phyloP scores from a whole-genome alignment of 1,139 yeast species.

The Yamadazyma epiphylla region DNA sequence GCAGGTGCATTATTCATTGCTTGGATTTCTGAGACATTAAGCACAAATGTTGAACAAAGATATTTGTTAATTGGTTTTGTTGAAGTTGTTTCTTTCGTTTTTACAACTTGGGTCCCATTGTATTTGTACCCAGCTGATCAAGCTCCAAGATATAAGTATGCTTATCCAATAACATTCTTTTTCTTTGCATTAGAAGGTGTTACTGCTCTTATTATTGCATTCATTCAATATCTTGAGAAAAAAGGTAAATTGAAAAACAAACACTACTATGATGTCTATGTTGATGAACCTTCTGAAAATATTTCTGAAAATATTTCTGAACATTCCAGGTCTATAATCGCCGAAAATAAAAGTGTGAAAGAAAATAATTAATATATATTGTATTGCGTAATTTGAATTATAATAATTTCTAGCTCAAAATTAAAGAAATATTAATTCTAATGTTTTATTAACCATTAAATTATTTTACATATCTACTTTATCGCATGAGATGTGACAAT shows the following conservation, averaged over 20 bases:
- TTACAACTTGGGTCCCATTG: slow-evolving; percentile 19
- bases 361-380: too few relatives aligned
- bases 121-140: slow-evolving; percentile 12
- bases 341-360: too few relatives aligned
- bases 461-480: too few relatives aligned
- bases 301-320: too few relatives aligned
- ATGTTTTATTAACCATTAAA: too few relatives aligned
- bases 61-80: slow-evolving; percentile 16
- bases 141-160: slow-evolving; percentile 17
- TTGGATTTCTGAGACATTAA: slow-evolving; percentile 18
- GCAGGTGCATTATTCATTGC: slow-evolving; percentile 18
- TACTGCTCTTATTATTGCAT: slow-evolving; percentile 10
- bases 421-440: too few relatives aligned
- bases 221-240: slow-evolving; percentile 6
- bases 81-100: slow-evolving; percentile 16
- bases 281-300: too few relatives aligned
- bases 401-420: too few relatives aligned
- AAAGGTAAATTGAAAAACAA: slow-evolving; percentile 8
- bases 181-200: slow-evolving; percentile 15
- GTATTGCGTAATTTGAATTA: too few relatives aligned
- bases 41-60: slow-evolving; percentile 16
- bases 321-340: slow-evolving; percentile 1
- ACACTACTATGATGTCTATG: slow-evolving; percentile 3
- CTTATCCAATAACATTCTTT: slow-evolving; percentile 16
- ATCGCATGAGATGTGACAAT: too few relatives aligned